These are phyloP conservation scores for Wallacemonas sp. DNA, from an alignment of 208 protist genomes.

Conservation along the genomic window DNA sequence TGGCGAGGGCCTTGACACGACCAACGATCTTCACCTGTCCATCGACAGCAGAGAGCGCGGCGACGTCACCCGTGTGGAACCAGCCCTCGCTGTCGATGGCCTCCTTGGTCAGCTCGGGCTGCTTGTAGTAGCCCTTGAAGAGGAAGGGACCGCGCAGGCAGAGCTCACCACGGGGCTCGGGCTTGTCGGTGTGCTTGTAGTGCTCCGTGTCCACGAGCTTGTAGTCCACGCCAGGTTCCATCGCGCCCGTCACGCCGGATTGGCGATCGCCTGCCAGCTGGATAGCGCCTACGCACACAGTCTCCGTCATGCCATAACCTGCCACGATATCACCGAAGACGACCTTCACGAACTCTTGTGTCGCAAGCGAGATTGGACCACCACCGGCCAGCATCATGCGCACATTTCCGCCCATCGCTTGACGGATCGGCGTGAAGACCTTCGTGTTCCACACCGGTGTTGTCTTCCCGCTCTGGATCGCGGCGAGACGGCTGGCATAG, in stretches of 20 bases:
- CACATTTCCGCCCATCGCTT: slow-evolving; percentile 53
- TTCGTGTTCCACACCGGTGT: slow-evolving; percentile 57
- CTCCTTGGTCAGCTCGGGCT: slow-evolving; percentile 83
- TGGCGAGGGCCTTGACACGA: slow-evolving; percentile 90
- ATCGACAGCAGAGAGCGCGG: slow-evolving; percentile 36
- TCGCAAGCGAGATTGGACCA: slow-evolving; percentile 43
- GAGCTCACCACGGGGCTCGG: slow-evolving; percentile 80
- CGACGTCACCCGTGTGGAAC: slow-evolving; percentile 90
- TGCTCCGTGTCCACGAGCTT: slow-evolving; percentile 80
- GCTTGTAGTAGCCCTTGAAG: slow-evolving; percentile 91
- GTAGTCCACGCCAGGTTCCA: slow-evolving; percentile 56
- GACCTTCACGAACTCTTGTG: slow-evolving; percentile 67
- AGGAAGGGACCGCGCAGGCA: slow-evolving; percentile 76
- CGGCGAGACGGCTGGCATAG: slow-evolving; percentile 32
- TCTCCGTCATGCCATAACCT: slow-evolving; percentile 83
- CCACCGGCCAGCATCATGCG: slow-evolving; percentile 54
- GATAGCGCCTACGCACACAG: slow-evolving; percentile 39
- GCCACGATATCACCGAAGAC: slow-evolving; percentile 52
- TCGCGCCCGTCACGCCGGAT: slow-evolving; percentile 36
- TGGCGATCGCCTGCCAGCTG: slow-evolving; percentile 34
- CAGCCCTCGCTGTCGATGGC: slow-evolving; percentile 79
- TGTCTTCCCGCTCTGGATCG: slow-evolving; percentile 41
- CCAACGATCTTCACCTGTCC: slow-evolving; percentile 77
- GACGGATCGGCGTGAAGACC: slow-evolving; percentile 34
- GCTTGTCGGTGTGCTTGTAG: slow-evolving; percentile 48